Base-by-base conservation (phyloP, 352 stramenopile genomes). In the Pythium diclinum region DNA sequence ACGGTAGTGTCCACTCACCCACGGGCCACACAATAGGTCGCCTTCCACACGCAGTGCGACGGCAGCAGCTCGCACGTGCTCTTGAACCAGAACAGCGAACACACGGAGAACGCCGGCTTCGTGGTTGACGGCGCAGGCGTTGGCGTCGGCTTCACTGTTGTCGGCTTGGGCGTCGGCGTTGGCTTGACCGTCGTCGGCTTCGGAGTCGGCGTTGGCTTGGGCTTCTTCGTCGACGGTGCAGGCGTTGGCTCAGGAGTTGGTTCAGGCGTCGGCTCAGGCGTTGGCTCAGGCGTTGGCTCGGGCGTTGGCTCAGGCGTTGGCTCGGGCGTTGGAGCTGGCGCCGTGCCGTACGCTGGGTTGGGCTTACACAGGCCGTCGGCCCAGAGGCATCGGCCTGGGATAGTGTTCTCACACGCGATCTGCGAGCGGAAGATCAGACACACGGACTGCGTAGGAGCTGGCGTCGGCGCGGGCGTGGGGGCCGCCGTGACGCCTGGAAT, bases 391-490 rank as follows among this genome's bases (percentile, higher is more conserved):
- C 32, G 23, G 8, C 61, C 61, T 21, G 53, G 53, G 19, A 63
- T 51, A 13, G 55, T 57, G 16, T 56, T 68, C 21, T 38, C 21
- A 33, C 61, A 68, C 19, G 44, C 46, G 21, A 44, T 10, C 46
- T 68, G 17, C 23, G 49, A 47, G 21, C 36, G 52, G 42, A 68
- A 68, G 53, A 67, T 67, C n/a, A 52, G 38, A 47, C 61, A 67
- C 6, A 67, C 53, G 17, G 61, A 67, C 42, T 67, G 52, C 38
- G 61, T 68, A 3, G 40, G 38, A 2, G 23, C 47, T n/a, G 61
- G 61, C 42, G 61, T 63, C 21, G 61, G 54, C 17, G 54, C 23
- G 0, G 53, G 53, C 32, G 61, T 63, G 21, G 61, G 61, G 3
- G 61, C 32, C 21, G 53, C 13, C 16, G 54, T 59, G 9, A 25